Evolutionary conservation across 1,139 yeast species (phyloP), one percentile per base, ranked within the genome.

Genomic region (Sugiyamaella grinbergsii): DNA sequence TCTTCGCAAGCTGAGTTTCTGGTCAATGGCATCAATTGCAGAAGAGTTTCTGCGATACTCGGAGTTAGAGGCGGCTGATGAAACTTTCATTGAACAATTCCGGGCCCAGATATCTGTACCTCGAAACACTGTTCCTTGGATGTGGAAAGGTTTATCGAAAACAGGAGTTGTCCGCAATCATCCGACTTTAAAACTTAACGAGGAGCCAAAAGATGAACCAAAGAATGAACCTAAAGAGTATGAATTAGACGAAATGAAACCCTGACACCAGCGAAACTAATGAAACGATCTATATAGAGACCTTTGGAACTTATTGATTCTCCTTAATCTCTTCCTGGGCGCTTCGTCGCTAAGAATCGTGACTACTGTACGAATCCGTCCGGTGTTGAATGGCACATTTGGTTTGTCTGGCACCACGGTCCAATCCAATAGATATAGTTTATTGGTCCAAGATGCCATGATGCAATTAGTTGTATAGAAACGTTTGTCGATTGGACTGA

Each of bases 1-100:
- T 65, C 72, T 90, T 39, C 72, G 98, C 28, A 87, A 87, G 62
- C 71, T 87, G 31, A 87, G 89, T 37, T 82, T 85, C 61, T 93
- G 98, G 98, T 84, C 95, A 7, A 80, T 88, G 15, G 89, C 90
- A 5, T 83, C 96, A 0, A 89, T 93, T 13, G 82, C 86, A 60
- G 89, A 85, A 58, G 98, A 93, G 67, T 91, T 87, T 62, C 76
- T 86, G 42, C 81, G 83, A 55, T 90, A 80, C 65, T 80, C 91
- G 5, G 82, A 87, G n/a, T 82, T 88, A 42, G 90, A 90, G 37
- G 80, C 87, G 23, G 86, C 87, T 55, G 98, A 91, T 63, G 74
- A 96, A 54, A 76, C 74, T 49, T 93, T 91, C 65, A 89, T 93
- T 20, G 96, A 90, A 58, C 82, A 82, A 16, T 90, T 88, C 64